Conservation (phyloP, 371 early-diverging fungal genomes). For the Coemansia sp. region DNA sequence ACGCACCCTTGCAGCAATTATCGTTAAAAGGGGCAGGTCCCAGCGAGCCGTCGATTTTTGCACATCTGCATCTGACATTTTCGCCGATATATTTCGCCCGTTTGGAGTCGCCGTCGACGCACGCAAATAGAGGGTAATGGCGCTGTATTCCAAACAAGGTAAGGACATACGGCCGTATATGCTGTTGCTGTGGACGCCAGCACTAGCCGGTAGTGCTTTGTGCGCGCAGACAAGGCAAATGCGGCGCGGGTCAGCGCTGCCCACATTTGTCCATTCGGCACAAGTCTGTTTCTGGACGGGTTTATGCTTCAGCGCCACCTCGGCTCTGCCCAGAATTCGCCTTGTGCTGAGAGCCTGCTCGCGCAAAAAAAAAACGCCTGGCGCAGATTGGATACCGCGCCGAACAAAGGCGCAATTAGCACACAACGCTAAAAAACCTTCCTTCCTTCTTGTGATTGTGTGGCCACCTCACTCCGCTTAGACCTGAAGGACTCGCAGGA, state of each 20-base stretch:
- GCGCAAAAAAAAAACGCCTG: background rate
- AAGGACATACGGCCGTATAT: background rate
- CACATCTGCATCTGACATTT: conserved; percentile 4
- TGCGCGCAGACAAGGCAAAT: background rate
- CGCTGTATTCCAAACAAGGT: conserved; percentile 49
- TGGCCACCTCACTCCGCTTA: conserved; percentile 4
- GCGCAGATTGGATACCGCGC: background rate
- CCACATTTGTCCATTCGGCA: background rate
- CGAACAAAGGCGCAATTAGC: conserved; percentile 2
- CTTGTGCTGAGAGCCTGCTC: background rate
- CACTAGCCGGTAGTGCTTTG: background rate
- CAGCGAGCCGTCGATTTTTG: background rate
- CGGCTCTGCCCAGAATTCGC: background rate
- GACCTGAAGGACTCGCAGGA: conserved; percentile 49
- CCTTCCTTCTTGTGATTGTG: background rate
- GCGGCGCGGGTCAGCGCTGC: conserved; percentile 2
- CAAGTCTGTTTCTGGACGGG: background rate
- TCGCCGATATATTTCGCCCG: background rate
- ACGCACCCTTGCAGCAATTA: conserved; percentile 11
- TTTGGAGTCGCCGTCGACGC: background rate
- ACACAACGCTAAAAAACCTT: background rate
- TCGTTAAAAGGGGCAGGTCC: background rate
- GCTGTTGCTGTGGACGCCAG: background rate
- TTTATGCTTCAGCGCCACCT: conserved; percentile 7
- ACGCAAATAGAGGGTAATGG: conserved; percentile 16